phyloP scores from a whole-genome alignment of 129 eudicot species.

The Tanacetum coccineum region DNA sequence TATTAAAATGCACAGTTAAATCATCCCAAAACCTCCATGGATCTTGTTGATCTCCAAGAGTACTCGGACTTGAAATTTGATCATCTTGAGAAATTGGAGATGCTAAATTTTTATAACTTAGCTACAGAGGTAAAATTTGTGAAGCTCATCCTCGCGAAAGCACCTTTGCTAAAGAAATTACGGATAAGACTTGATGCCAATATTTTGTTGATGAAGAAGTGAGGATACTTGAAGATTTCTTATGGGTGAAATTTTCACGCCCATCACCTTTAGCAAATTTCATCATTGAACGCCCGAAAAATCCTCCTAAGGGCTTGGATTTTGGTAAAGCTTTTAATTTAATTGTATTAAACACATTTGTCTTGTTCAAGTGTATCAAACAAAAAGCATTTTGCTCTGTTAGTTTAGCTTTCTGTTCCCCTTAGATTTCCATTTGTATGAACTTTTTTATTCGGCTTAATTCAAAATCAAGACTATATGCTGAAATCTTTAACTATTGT shows the following conservation, averaged over 20 bases:
- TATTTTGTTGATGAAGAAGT: neutral
- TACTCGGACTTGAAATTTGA: neutral
- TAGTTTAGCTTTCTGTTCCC: too few species aligned
- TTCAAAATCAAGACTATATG: too few species aligned
- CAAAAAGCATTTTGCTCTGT: too few species aligned
- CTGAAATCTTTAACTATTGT: too few species aligned
- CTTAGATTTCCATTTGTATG: too few species aligned
- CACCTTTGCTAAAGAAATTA: constrained; percentile 4
- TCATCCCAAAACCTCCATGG: neutral
- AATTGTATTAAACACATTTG: too few species aligned
- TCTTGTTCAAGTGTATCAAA: too few species aligned
- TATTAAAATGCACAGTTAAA: neutral
- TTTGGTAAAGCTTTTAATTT: too few species aligned
- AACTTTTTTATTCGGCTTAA: too few species aligned
- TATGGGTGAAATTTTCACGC: constrained; percentile 4
- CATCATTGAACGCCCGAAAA: neutral
- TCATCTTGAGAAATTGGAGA: constrained; percentile 4
- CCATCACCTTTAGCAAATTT: constrained; percentile 8
- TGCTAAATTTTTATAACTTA: neutral
- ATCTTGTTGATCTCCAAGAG: constrained; percentile 2
- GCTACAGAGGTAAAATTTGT: neutral
- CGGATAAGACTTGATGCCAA: neutral
- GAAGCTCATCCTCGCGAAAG: constrained; percentile 7
- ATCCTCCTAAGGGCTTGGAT: too few species aligned
- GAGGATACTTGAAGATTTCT: constrained; percentile 5